Evolutionary conservation across 352 stramenopile genomes (phyloP).

Genomic region (Phytophthora rubi): DNA sequence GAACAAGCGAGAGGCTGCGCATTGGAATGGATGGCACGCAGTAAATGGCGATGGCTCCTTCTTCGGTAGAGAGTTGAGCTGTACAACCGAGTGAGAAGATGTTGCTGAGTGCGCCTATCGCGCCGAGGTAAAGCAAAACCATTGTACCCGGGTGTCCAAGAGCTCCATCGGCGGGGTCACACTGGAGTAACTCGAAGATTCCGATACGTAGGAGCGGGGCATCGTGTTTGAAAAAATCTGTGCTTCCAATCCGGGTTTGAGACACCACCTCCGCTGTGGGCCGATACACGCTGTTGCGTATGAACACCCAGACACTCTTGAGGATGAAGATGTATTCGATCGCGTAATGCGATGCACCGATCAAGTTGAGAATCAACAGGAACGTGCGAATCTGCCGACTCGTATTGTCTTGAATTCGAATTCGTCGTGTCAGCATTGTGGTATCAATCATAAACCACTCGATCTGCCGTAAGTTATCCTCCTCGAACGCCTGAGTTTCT

Average conservation of each 20-base stretch:
- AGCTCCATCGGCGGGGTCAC: slow-evolving; percentile 32
- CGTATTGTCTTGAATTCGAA: slow-evolving; percentile 47
- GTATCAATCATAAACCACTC: slow-evolving; percentile 39
- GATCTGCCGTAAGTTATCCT: slow-evolving; percentile 35
- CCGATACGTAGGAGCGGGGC: slow-evolving; percentile 15
- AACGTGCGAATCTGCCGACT: slow-evolving; percentile 43
- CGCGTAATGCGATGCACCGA: slow-evolving; percentile 34
- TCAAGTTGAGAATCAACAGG: slow-evolving; percentile 42
- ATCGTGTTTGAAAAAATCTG: not conserved
- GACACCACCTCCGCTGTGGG: not conserved
- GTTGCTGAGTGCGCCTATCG: slow-evolving; percentile 46
- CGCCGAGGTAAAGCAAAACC: slow-evolving; percentile 44
- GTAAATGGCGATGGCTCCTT: slow-evolving; percentile 38
- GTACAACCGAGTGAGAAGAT: slow-evolving; percentile 45
- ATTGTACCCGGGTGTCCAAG: slow-evolving; percentile 38
- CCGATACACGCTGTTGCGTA: slow-evolving; percentile 26
- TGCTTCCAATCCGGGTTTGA: slow-evolving; percentile 1
- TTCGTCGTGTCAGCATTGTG: slow-evolving; percentile 21
- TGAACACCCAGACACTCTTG: slow-evolving; percentile 27
- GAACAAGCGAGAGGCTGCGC: slow-evolving; percentile 27
- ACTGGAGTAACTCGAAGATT: slow-evolving; percentile 26
- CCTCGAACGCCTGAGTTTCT: slow-evolving; percentile 4
- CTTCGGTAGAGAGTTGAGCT: slow-evolving; percentile 26
- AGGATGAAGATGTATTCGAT: slow-evolving; percentile 36
- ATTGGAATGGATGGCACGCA: slow-evolving; percentile 37